Conservation (phyloP, 177 flowering plant species). For the Telopea speciosissima region DNA sequence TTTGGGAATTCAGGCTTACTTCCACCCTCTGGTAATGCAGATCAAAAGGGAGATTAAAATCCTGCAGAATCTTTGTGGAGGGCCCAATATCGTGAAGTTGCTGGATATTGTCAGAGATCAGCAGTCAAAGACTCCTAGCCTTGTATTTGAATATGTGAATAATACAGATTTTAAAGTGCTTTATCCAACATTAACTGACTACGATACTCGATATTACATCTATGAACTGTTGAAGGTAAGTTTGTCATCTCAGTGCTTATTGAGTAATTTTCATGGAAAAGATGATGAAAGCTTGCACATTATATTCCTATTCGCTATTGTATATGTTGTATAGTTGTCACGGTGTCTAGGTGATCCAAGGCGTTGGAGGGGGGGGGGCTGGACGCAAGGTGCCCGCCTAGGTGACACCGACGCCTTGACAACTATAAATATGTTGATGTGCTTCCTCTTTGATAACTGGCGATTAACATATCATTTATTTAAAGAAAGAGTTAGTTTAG, state of each 20-base stretch:
- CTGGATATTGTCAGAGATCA: constrained; percentile 95
- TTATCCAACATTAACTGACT: constrained; percentile 83
- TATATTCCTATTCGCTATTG: not conserved
- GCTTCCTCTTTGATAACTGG: not conserved
- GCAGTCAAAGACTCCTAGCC: constrained; percentile 94
- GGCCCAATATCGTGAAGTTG: constrained; percentile 88
- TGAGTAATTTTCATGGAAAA: not conserved
- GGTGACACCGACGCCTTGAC: no score
- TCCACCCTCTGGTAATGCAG: constrained; percentile 34
- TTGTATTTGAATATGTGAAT: constrained; percentile 87
- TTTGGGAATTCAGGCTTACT: constrained; percentile 1
- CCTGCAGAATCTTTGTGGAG: constrained; percentile 90
- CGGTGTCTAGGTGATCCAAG: no score
- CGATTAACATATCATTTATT: not conserved
- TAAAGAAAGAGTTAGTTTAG: not conserved
- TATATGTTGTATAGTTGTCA: no score
- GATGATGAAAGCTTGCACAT: not conserved
- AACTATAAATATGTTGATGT: not conserved
- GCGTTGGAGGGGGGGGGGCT: no score
- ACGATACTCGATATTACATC: constrained; percentile 78
- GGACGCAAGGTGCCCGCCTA: no score
- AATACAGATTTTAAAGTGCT: constrained; percentile 90
- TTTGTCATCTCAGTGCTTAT: not conserved
- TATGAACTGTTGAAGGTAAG: constrained; percentile 87
- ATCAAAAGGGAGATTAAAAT: constrained; percentile 95